Evolutionary conservation across 371 early-diverging fungal species (phyloP).

Genomic region (Dinochytrium kinnereticum): DNA sequence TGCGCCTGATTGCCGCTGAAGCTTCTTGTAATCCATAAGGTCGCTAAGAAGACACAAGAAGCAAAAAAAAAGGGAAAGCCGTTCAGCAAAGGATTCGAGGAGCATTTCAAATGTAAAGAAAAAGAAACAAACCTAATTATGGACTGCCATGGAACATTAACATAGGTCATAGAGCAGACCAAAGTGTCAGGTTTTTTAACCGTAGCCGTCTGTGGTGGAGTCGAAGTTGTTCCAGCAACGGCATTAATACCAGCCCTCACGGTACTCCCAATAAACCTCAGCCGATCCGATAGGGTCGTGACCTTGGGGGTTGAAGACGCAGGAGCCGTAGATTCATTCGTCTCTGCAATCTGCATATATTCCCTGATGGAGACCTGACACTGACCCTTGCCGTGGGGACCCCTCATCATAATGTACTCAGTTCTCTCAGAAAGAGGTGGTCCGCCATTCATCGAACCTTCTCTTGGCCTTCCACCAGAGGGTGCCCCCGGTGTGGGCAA

Average conservation of each 20-base stretch:
- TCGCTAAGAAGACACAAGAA: not conserved
- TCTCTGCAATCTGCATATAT: slow-evolving; percentile 9
- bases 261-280: slow-evolving; percentile 27
- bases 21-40: not conserved
- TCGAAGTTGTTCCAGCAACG: slow-evolving; percentile 17
- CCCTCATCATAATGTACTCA: slow-evolving; percentile 87
- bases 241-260: slow-evolving; percentile 27
- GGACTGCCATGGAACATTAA: slow-evolving; percentile 78
- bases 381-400: slow-evolving; percentile 83
- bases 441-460: not conserved
- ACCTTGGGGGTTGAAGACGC: not conserved
- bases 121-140: slow-evolving; percentile 38
- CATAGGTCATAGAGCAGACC: slow-evolving; percentile 80
- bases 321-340: not conserved
- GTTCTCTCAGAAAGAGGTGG: slow-evolving; percentile 53
- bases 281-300: not conserved
- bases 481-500: no score
- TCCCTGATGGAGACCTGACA: slow-evolving; percentile 67
- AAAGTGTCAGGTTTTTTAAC: slow-evolving; percentile 54
- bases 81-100: not conserved
- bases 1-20: not conserved
- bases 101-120: not conserved
- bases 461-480: not conserved
- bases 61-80: slow-evolving; percentile 16
- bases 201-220: slow-evolving; percentile 28